These are phyloP conservation scores for Skeletonema potamos DNA, from an alignment of 108 stramenopile genomes.

Conservation along the genomic window DNA sequence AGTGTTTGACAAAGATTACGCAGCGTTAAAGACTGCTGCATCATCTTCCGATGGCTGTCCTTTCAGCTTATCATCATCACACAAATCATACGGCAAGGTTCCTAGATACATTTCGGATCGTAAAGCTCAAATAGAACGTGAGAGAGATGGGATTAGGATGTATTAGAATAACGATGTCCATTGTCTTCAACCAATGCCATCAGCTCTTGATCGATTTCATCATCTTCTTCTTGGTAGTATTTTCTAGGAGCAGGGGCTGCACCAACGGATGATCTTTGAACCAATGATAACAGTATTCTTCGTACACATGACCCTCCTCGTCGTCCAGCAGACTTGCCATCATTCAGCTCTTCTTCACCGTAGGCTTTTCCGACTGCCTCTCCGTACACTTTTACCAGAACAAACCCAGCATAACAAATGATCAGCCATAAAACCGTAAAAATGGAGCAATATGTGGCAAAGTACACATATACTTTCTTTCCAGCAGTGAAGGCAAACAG, in stretches of 20 bases:
- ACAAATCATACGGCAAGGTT: constrained; percentile 48
- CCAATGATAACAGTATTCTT: not conserved
- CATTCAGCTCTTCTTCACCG: constrained; percentile 21
- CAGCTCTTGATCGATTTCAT: constrained; percentile 36
- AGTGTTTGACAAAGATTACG: constrained; percentile 5
- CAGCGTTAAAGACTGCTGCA: not conserved
- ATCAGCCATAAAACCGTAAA: constrained; percentile 41
- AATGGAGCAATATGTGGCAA: constrained; percentile 40
- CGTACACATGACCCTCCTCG: not conserved
- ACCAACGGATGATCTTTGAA: not conserved
- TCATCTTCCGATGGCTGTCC: not conserved
- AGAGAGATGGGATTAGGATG: constrained; percentile 43
- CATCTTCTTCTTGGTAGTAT: constrained; percentile 27
- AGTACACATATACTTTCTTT: constrained; percentile 29
- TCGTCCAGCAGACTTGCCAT: not conserved
- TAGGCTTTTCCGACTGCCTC: constrained; percentile 12
- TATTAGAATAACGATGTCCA: constrained; percentile 11
- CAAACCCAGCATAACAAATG: constrained; percentile 21
- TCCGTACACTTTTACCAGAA: constrained; percentile 27
- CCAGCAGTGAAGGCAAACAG: constrained; percentile 46
- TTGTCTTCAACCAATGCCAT: constrained; percentile 22
- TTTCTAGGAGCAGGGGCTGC: not conserved
- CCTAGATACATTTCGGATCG: constrained; percentile 36
- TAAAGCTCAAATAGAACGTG: constrained; percentile 32
- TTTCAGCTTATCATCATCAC: constrained; percentile 4